Percentiles rank a stretch among this genome's conserved stretches.
Evolutionary conservation across 148 eudicot species (phyloP).

Genomic region (Polygonum maritimum): DNA sequence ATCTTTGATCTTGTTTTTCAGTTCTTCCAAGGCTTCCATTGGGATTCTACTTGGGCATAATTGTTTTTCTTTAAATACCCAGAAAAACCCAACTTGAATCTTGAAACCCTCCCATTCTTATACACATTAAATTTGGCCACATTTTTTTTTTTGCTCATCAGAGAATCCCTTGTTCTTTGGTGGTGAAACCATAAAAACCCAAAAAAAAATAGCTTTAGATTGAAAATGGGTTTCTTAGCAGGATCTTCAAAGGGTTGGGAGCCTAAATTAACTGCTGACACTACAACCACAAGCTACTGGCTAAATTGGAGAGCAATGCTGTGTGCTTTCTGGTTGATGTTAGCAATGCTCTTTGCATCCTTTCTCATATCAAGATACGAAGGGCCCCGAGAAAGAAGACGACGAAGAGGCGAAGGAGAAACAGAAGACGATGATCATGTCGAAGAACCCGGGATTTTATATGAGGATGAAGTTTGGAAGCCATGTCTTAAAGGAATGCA

Average conservation of each 20-base stretch:
- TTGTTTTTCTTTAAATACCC: slow-evolving; percentile 10
- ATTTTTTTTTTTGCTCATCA: too few relatives aligned
- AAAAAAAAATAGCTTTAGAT: background rate
- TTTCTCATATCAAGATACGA: slow-evolving; percentile 53
- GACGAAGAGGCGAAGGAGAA: background rate
- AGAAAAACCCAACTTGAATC: slow-evolving; percentile 10
- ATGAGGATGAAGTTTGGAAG: slow-evolving; percentile 72
- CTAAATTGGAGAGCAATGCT: slow-evolving; percentile 72
- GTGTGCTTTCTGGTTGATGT: slow-evolving; percentile 46
- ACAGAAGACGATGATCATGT: background rate
- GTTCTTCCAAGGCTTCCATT: background rate
- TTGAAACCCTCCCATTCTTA: background rate
- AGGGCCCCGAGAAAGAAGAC: slow-evolving; percentile 18
- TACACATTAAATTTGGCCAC: background rate
- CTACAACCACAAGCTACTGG: slow-evolving; percentile 65
- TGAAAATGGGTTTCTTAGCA: slow-evolving; percentile 41
- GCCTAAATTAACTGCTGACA: slow-evolving; percentile 38
- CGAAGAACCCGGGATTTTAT: slow-evolving; percentile 30
- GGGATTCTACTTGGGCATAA: slow-evolving; percentile 7
- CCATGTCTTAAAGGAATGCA: slow-evolving; percentile 56
- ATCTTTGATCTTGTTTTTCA: slow-evolving; percentile 1
- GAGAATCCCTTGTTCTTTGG: background rate
- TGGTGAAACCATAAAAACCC: background rate
- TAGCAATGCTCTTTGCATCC: slow-evolving; percentile 39
- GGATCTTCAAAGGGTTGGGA: slow-evolving; percentile 51